These are phyloP conservation scores for Monosporozyma siamensis DNA, from an alignment of 805 yeast genomes.

Conservation along the genomic window DNA sequence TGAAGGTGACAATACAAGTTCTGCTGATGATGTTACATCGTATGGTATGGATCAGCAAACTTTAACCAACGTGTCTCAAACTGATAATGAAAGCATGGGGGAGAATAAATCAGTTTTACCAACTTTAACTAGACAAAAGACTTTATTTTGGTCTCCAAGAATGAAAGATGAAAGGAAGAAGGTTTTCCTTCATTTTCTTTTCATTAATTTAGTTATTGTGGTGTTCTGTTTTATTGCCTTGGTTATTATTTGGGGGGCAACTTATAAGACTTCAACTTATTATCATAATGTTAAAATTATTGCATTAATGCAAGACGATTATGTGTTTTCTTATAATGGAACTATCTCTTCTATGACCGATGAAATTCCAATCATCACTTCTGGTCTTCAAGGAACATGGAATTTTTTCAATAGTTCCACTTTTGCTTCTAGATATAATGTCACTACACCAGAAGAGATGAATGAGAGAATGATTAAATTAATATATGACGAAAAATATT, in stretches of 20 bases:
- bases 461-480: conserved; percentile 33
- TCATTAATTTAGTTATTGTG: conserved; percentile 12
- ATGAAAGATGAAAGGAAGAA: conserved; percentile 6
- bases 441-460: conserved; percentile 8
- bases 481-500: conserved; percentile 47
- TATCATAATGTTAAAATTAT: conserved; percentile 20
- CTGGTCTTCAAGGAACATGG: conserved; percentile 20
- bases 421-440: conserved; percentile 15
- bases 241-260: conserved; percentile 31
- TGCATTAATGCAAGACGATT: conserved; percentile 29
- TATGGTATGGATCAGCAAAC: background rate
- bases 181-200: conserved; percentile 5
- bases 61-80: background rate
- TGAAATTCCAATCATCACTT: background rate
- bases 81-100: background rate
- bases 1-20: background rate
- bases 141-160: conserved; percentile 8
- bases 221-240: conserved; percentile 18
- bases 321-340: background rate
- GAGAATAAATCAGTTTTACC: background rate
- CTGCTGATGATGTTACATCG: background rate
- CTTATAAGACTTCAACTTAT: conserved; percentile 21
- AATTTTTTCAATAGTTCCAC: conserved; percentile 18
- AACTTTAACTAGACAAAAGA: background rate
- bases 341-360: background rate